These are phyloP conservation scores for Neurospora sp. DNA, from an alignment of 495 filamentous ascomycete genomes.

Conservation along the genomic window DNA sequence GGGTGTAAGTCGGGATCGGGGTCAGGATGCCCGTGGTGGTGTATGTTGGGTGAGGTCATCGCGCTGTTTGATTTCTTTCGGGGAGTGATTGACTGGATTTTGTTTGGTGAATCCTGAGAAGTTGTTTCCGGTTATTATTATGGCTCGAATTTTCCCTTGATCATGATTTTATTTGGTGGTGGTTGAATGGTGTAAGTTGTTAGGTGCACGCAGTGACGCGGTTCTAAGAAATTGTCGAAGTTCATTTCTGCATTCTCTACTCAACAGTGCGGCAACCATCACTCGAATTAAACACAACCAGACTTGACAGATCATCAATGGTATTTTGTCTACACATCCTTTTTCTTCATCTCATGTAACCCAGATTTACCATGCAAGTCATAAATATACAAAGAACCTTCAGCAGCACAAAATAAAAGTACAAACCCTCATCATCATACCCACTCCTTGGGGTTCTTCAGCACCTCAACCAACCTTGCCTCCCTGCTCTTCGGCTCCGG, in stretches of 20 bases:
- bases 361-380: background rate
- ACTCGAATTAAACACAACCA: background rate
- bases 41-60: background rate
- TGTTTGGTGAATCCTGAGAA: too few species aligned
- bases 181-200: background rate
- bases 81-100: background rate
- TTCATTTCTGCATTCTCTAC: background rate
- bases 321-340: background rate
- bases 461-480: constrained; percentile 66
- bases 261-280: background rate
- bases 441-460: constrained; percentile 85
- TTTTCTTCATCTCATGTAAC: background rate
- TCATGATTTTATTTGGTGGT: background rate
- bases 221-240: background rate
- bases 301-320: background rate
- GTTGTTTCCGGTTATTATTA: background rate
- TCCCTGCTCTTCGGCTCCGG: constrained; percentile 64
- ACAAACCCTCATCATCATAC: constrained; percentile 38
- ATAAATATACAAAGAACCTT: constrained; percentile 4
- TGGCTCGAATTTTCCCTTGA: background rate
- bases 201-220: background rate
- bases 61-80: background rate
- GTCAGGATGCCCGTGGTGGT: background rate
- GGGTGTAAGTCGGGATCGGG: background rate
- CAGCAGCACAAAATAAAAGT: background rate